Evolutionary conservation across 257 asterid species (phyloP), one percentile per base, ranked within the genome.

Genomic region (Ligustrum vulgare): DNA sequence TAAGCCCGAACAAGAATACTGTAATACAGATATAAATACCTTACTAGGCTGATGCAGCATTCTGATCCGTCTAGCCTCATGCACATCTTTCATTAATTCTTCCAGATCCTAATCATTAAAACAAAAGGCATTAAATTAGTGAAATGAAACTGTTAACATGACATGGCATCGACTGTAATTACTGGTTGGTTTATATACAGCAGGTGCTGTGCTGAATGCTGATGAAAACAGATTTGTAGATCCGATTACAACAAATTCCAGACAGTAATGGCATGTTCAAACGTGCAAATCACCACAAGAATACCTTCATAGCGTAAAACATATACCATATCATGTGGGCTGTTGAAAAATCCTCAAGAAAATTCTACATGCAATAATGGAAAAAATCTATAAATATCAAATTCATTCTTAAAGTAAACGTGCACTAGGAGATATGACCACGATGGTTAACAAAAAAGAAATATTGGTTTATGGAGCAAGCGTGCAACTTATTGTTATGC

Each of bases 41-140:
- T 89, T 87, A 80, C 97, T 91, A 71, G 98, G 98, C 80, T 90
- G 97, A 86, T 93, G 98, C 84, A 91, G 83, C 97, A 91, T 91
- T 88, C 89, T 91, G 84, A 93, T 93, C 81, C 97, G 85, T 69
- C 98, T 86, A 77, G 97, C 98, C 86, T 91, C 97, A 45, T 90
- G 93, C 82, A 93, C 97, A 86, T 93, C 98, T 89, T 90, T 90
- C 97, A 87, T 92, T 85, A 93, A 78, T 82, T 93, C 97, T 15
- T 93, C 97, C 84, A 91, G 35, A 73, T 93, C 97, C 98, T 93
- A 82, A 78, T 80, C 36, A 80, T 12, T 43, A 18, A 80, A 74
- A 58, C 2, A 35, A 32, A 67, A 47, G 23, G 13, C 34, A 25
- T 22, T 60, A 60, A 7, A 60, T 60, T 10, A 25, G 7, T 25